These are phyloP conservation scores for Xeromyces bisporus DNA, from an alignment of 495 filamentous ascomycete species.

Conservation along the genomic window DNA sequence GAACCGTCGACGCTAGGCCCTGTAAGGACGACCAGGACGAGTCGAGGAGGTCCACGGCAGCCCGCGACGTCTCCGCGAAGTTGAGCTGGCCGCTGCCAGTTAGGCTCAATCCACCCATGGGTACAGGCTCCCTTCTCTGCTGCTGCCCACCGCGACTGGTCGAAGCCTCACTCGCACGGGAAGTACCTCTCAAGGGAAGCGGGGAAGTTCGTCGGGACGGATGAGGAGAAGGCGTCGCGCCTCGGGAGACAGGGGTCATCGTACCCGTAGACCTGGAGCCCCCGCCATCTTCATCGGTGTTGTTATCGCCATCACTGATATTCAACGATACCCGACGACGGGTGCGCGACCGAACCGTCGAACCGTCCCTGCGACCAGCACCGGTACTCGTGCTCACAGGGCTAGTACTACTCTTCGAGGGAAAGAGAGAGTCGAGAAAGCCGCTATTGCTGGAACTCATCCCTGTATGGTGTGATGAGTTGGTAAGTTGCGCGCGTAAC, in stretches of 20 bases:
- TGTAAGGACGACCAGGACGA: slow-evolving; percentile 38
- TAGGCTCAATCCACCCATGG: slow-evolving; percentile 12
- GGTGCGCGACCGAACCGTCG: slow-evolving; percentile 27
- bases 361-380: slow-evolving; percentile 15
- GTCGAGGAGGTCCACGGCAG: slow-evolving; percentile 29
- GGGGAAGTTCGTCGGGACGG: slow-evolving; percentile 30
- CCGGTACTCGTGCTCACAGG: slow-evolving; percentile 18
- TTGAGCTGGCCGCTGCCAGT: slow-evolving; percentile 12
- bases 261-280: slow-evolving; percentile 16
- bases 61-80: slow-evolving; percentile 16
- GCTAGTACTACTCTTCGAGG: slow-evolving; percentile 4
- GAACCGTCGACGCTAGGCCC: slow-evolving; percentile 34
- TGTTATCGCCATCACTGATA: slow-evolving; percentile 16
- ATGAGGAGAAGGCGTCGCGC: slow-evolving; percentile 26
- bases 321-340: slow-evolving; percentile 28
- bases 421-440: slow-evolving; percentile 19
- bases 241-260: slow-evolving; percentile 20
- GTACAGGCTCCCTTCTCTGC: slow-evolving; percentile 9
- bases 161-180: slow-evolving; percentile 19
- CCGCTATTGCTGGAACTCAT: slow-evolving; percentile 28
- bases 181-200: slow-evolving; percentile 29
- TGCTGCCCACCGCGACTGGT: slow-evolving; percentile 7
- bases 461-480: too few relatives aligned
- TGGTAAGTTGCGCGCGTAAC: too few relatives aligned
- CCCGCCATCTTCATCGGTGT: slow-evolving; percentile 5